Percentiles rank a stretch among this genome's conserved stretches.
Evolutionary conservation across 2,329 filamentous ascomycete genomes (phyloP).

Genomic region (Penicillium sp.): DNA sequence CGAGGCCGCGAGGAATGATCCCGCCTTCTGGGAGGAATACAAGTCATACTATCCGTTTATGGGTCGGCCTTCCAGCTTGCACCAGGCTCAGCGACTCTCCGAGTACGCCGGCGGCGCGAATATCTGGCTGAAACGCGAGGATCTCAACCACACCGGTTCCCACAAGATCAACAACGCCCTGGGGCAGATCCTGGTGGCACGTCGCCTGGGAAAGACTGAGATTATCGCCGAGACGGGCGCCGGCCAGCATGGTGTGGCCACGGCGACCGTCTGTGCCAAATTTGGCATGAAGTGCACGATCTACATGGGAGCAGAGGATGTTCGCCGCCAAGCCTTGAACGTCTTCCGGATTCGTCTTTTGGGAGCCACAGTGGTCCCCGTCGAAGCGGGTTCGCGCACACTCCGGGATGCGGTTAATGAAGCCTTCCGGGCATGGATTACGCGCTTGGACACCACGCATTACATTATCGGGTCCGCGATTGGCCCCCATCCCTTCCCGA

Average conservation of each 20-base stretch:
- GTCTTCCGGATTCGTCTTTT: constrained; percentile 98
- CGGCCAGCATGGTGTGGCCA: constrained; percentile 96
- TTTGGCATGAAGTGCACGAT: constrained; percentile 98
- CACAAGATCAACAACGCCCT: constrained; percentile 99
- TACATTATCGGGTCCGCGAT: constrained; percentile 99
- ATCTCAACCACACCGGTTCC: constrained; percentile 94
- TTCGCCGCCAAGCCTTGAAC: constrained; percentile 92
- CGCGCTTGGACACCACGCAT: constrained; percentile 88
- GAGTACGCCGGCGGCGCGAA: constrained; percentile 88
- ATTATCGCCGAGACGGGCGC: constrained; percentile 98
- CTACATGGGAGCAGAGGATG: constrained; percentile 98
- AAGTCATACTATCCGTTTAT: constrained; percentile 96
- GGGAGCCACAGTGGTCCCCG: constrained; percentile 87
- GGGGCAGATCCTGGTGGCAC: constrained; percentile 85
- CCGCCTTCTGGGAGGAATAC: constrained; percentile 95
- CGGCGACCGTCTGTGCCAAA: constrained; percentile 95
- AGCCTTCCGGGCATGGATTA: constrained; percentile 90
- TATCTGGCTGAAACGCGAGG: constrained; percentile 97
- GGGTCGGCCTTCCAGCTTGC: constrained; percentile 88
- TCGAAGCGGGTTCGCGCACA: constrained; percentile 84
- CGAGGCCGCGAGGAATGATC: constrained; percentile 81
- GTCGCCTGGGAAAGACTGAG: constrained; percentile 85
- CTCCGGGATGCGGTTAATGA: constrained; percentile 92
- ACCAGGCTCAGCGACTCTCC: constrained; percentile 84
- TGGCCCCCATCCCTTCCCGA: constrained; percentile 95